phyloP scores from a whole-genome alignment of 352 stramenopile genomes.

The Plasmopara halstedii region DNA sequence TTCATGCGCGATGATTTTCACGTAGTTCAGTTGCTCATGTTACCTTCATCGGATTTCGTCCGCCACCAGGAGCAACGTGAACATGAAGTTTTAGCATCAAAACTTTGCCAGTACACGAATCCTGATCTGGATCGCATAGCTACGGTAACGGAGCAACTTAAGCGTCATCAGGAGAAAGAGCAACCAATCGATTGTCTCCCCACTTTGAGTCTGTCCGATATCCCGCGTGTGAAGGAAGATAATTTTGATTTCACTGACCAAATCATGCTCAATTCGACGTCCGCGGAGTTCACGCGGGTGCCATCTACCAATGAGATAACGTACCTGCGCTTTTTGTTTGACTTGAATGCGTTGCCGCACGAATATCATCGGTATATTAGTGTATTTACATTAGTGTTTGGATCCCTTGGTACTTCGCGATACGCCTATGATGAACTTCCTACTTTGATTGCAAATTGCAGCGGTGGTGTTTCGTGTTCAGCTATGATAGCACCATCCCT shows the following conservation, averaged over 20 bases:
- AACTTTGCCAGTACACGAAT: conserved; percentile 38
- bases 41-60: conserved; percentile 53
- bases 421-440: conserved; percentile 56
- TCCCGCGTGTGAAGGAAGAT: conserved; percentile 36
- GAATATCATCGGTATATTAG: conserved; percentile 63
- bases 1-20: conserved; percentile 44
- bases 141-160: conserved; percentile 32
- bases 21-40: conserved; percentile 68
- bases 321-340: conserved; percentile 70
- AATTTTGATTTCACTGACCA: conserved; percentile 48
- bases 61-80: conserved; percentile 46
- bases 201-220: conserved; percentile 63
- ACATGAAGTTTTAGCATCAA: conserved; percentile 33
- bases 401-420: conserved; percentile 59
- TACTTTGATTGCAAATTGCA: conserved; percentile 74
- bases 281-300: conserved; percentile 51
- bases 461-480: conserved; percentile 61
- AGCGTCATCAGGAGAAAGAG: conserved; percentile 52
- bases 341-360: conserved; percentile 40
- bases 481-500: conserved; percentile 50
- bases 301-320: conserved; percentile 79
- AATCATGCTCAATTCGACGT: conserved; percentile 24
- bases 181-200: conserved; percentile 69
- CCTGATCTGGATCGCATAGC: conserved; percentile 52
- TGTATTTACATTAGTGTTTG: conserved; percentile 65